These are phyloP conservation scores for Beauveria caledonica DNA, from an alignment of 2,329 filamentous ascomycete species.

Conservation along the genomic window DNA sequence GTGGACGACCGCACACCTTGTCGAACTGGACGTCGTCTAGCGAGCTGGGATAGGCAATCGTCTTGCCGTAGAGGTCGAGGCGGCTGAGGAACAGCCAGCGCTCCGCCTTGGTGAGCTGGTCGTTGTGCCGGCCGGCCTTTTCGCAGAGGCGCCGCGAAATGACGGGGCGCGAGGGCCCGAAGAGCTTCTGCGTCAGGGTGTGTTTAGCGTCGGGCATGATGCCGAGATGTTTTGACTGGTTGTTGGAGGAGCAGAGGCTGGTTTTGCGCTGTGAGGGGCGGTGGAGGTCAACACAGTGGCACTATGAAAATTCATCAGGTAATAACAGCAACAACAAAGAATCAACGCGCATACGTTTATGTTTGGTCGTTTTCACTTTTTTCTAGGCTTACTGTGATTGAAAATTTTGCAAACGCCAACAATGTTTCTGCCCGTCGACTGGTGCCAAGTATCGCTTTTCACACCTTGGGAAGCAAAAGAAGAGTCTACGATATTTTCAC, in stretches of 20 bases:
- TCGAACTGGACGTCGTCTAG: conserved; percentile 12
- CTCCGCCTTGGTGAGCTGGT: conserved; percentile 14
- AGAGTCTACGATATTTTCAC: too few species aligned
- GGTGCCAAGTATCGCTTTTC: too few species aligned
- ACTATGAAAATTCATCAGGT: not conserved
- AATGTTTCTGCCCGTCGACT: too few species aligned
- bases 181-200: not conserved
- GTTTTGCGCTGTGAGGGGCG: not conserved
- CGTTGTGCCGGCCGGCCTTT: conserved; percentile 14
- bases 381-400: too few species aligned
- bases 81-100: conserved; percentile 14
- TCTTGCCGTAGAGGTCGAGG: conserved; percentile 13
- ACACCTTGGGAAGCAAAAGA: too few species aligned
- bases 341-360: too few species aligned
- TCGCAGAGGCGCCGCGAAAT: conserved; percentile 12
- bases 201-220: not conserved
- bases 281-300: not conserved
- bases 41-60: conserved; percentile 12
- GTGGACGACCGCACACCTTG: conserved; percentile 12
- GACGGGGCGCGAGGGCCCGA: not conserved
- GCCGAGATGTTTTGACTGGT: not conserved
- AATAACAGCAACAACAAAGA: too few species aligned
- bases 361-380: not conserved
- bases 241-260: not conserved
- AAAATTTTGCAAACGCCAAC: too few species aligned